A percentile compares a stretch with the other conserved stretches of the same genome.
Evolutionary conservation across 2,329 filamentous ascomycete genomes (phyloP).

Genomic region (Talaromyces funiculosus): DNA sequence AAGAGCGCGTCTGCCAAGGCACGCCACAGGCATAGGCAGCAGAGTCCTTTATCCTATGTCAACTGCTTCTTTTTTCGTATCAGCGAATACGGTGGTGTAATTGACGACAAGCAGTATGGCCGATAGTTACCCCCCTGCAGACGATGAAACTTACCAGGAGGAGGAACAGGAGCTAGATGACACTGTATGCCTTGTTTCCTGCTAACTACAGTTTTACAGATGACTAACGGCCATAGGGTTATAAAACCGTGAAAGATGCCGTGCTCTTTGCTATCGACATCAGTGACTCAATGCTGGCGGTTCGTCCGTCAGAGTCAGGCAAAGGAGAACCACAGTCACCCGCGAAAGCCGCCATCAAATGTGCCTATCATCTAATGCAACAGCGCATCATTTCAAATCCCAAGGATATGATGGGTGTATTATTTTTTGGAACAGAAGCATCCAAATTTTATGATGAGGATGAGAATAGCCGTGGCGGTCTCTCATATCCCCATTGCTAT

Average conservation of each 20-base stretch:
- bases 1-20: conserved; percentile 8
- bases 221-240: conserved; percentile 53
- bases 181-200: conserved; percentile 27
- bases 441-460: conserved; percentile 70
- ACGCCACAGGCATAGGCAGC: conserved; percentile 16
- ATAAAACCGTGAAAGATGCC: conserved; percentile 93
- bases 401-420: conserved; percentile 92
- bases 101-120: conserved; percentile 26
- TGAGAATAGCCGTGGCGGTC: conserved; percentile 49
- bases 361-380: conserved; percentile 91
- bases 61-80: not conserved
- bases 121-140: conserved; percentile 31
- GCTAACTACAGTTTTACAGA: not conserved
- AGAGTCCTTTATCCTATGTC: not conserved
- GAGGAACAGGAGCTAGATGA: conserved; percentile 46
- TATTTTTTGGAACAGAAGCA: conserved; percentile 84
- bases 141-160: conserved; percentile 40
- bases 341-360: conserved; percentile 79
- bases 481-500: conserved; percentile 86
- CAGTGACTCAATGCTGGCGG: conserved; percentile 75
- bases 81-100: not conserved
- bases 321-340: conserved; percentile 74
- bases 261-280: conserved; percentile 94
- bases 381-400: conserved; percentile 97
- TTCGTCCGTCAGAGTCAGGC: conserved; percentile 58